phyloP scores from a whole-genome alignment of 805 yeast species.

The Monosporozyma yasuniensis region DNA sequence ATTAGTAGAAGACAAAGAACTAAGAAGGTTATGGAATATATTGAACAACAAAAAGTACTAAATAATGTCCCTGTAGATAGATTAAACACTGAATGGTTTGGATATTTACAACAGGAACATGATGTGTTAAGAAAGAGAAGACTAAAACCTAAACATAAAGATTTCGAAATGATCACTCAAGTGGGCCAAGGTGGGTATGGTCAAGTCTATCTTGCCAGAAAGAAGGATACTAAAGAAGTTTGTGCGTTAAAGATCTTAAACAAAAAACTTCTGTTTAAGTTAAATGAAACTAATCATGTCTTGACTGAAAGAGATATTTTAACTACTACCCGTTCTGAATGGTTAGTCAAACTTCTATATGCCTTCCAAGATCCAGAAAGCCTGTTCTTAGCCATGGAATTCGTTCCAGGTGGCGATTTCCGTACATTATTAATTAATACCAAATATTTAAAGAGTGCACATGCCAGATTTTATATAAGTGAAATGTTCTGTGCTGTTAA shows the following conservation, averaged over 20 bases:
- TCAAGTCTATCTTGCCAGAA: conserved; percentile 92
- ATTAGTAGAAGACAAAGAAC: conserved; percentile 77
- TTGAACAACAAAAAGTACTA: conserved; percentile 30
- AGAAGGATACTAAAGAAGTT: conserved; percentile 87
- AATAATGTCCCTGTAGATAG: conserved; percentile 31
- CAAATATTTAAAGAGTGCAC: conserved; percentile 86
- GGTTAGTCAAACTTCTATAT: conserved; percentile 89
- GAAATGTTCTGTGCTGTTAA: conserved; percentile 96
- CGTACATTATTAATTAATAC: conserved; percentile 90
- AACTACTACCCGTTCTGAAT: conserved; percentile 90
- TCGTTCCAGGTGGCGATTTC: conserved; percentile 99
- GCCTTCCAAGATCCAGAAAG: conserved; percentile 91
- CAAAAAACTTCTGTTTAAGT: conserved; percentile 73
- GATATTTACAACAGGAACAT: conserved; percentile 76
- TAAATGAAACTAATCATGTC: conserved; percentile 93
- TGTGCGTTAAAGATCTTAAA: conserved; percentile 91
- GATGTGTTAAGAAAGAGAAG: conserved; percentile 80
- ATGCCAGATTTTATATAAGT: conserved; percentile 87
- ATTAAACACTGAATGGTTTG: conserved; percentile 54
- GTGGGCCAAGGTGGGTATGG: conserved; percentile 99
- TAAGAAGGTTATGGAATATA: conserved; percentile 53
- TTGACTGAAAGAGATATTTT: conserved; percentile 92
- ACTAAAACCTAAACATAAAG: conserved; percentile 86
- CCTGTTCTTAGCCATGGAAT: conserved; percentile 95
- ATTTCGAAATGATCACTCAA: conserved; percentile 92